Evolutionary conservation across 768 basidiomycete genomes (phyloP), one percentile per base, ranked within the genome.

Genomic region (Lanmaoa rubissima): DNA sequence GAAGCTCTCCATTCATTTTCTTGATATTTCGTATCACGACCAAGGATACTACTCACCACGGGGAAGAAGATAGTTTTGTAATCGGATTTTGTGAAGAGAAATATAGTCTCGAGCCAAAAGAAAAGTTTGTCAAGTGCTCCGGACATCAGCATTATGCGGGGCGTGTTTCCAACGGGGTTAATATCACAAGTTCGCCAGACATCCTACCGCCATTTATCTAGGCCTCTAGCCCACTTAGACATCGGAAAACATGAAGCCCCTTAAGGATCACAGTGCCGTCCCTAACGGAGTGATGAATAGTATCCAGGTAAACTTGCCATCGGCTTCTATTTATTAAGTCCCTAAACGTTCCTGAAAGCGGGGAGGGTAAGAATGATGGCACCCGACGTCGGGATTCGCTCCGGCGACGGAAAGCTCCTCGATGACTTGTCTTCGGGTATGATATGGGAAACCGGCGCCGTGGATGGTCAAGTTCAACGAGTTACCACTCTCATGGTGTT

Each of bases 11-110:
- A 19, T 12, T 45, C 54, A 50, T 10, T 24, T 34, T 13, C 12
- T 11, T 26, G 40, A 14, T 14, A 45, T 28, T 35, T 26, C n/a
- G 5, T 44, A 34, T 41, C 8, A 40, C 26, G 31, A 53, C 14
- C 21, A 42, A 19, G 35, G 12, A 16, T 12, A 58, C 63, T 53
- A 58, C 63, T 53, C 56, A 76, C 75, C 24, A 73, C 62, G 0
- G 75, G 75, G 51, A 76, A 54, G 16, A 76, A 53, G 13, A 66
- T 69, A 10, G 74, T 70, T 55, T 74, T 72, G 59, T 54, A 69
- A 54, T 76, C 75, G 6, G 75, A 66, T 17, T 58, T 60, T 9
- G 72, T 75, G 57, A 75, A 75, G 48, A 75, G 68, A 58, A 63
- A 73, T 10, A 66, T 42, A 6, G 73, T 74, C 36, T 68, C 46